A percentile compares a stretch with the other conserved stretches of the same genome.
Evolutionary conservation across 106 monocot genomes (phyloP).

Genomic region (Dendrobium catenatum): DNA sequence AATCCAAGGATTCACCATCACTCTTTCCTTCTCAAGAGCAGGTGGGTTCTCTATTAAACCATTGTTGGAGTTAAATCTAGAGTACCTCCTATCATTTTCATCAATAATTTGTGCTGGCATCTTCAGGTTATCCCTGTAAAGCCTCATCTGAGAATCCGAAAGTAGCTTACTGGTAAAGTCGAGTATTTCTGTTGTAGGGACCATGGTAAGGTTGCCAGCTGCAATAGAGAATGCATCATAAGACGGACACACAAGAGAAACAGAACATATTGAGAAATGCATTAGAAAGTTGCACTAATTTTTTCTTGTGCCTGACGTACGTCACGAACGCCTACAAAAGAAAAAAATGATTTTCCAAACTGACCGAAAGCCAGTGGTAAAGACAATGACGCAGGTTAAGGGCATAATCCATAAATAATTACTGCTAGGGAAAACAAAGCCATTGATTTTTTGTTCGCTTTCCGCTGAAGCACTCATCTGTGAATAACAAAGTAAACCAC

Average conservation of each 20-base stretch:
- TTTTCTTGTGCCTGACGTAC: background rate
- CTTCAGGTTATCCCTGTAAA: slow-evolving; percentile 48
- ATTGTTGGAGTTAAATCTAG: slow-evolving; percentile 52
- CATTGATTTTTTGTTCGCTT: background rate
- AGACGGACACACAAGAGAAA: background rate
- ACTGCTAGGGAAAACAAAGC: background rate
- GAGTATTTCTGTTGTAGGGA: slow-evolving; percentile 55
- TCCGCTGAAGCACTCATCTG: background rate
- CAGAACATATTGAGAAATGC: too few species aligned
- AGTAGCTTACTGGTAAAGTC: slow-evolving; percentile 53
- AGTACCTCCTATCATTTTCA: slow-evolving; percentile 45
- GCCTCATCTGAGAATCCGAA: slow-evolving; percentile 37
- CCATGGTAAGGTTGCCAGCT: slow-evolving; percentile 49
- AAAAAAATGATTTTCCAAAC: background rate
- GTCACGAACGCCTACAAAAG: background rate
- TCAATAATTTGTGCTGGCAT: slow-evolving; percentile 80
- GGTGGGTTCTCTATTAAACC: slow-evolving; percentile 67
- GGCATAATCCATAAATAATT: background rate
- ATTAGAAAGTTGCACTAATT: background rate
- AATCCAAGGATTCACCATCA: slow-evolving; percentile 77
- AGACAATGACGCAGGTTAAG: background rate
- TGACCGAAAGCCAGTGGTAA: background rate
- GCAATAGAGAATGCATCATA: slow-evolving; percentile 9
- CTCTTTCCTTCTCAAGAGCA: slow-evolving; percentile 53
- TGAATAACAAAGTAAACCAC: background rate